A percentile compares a stretch with the other conserved stretches of the same genome.
Conservation (phyloP, 1,139 yeast species). For the Yamadazyma mexicana region DNA sequence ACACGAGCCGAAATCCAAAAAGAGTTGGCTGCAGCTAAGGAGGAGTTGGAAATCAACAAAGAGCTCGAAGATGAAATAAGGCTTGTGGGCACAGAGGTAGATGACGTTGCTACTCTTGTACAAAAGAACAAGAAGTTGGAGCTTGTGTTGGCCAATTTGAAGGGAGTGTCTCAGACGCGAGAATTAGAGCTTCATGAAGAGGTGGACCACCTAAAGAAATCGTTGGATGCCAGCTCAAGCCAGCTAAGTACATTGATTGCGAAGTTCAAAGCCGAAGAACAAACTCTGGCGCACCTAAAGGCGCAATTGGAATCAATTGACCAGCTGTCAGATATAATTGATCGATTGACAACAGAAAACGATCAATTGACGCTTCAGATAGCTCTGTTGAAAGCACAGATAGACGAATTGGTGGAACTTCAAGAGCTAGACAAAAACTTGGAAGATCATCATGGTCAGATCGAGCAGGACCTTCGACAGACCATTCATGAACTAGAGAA, state of each 20-base stretch:
- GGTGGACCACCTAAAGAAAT: constrained; percentile 14
- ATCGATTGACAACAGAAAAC: constrained; percentile 56
- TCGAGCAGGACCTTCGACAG: constrained; percentile 52
- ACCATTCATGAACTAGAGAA: constrained; percentile 37
- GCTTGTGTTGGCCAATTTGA: constrained; percentile 39
- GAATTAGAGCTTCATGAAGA: constrained; percentile 22
- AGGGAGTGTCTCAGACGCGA: constrained; percentile 31
- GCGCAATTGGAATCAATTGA: constrained; percentile 41
- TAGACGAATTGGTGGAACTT: constrained; percentile 60
- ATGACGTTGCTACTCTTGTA: constrained; percentile 21
- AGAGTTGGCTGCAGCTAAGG: constrained; percentile 44
- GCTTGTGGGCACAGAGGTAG: constrained; percentile 14
- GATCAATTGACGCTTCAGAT: constrained; percentile 43
- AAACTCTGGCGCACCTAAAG: constrained; percentile 44
- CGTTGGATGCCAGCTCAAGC: too few species aligned
- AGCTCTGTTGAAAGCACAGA: constrained; percentile 35
- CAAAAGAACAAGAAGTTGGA: constrained; percentile 37
- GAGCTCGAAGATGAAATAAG: constrained; percentile 40
- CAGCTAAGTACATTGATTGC: constrained; percentile 1
- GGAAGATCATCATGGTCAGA: constrained; percentile 56
- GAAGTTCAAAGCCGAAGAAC: constrained; percentile 40
- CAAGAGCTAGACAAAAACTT: constrained; percentile 61
- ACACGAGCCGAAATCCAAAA: constrained; percentile 38
- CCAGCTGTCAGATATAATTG: constrained; percentile 52
- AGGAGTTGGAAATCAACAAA: constrained; percentile 45